phyloP scores from a whole-genome alignment of 352 stramenopile genomes.

The Thraustochytrium sp. region DNA sequence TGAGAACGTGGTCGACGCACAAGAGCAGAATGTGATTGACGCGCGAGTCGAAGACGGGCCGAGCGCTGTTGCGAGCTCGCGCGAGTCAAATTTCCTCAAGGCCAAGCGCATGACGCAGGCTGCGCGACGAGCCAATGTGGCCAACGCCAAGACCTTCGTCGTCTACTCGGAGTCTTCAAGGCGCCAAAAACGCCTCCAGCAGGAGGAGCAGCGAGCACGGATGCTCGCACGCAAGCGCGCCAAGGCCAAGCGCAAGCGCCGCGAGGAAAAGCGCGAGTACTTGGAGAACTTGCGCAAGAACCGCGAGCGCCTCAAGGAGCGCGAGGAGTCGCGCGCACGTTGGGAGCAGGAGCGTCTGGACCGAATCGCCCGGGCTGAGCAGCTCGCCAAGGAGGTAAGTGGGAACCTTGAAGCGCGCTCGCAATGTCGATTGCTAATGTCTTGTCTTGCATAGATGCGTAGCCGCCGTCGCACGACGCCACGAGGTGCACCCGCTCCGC shows the following conservation, averaged over 20 bases:
- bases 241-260: slow-evolving; percentile 11
- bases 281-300: neutral
- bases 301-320: neutral
- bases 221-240: slow-evolving; percentile 5
- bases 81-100: neutral
- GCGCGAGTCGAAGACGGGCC: neutral
- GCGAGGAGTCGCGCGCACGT: neutral
- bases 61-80: neutral
- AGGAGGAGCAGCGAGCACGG: neutral
- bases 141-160: slow-evolving; percentile 11
- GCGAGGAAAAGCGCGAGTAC: neutral
- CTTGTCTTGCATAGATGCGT: too few species aligned
- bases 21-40: neutral
- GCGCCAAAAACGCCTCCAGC: neutral
- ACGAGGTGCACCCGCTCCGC: too few species aligned
- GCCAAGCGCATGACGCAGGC: neutral
- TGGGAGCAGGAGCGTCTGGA: slow-evolving; percentile 24
- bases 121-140: neutral
- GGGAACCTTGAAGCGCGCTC: too few species aligned
- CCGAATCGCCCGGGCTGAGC: neutral
- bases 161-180: slow-evolving; percentile 15
- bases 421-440: neutral
- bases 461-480: too few species aligned
- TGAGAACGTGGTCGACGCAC: too few species aligned
- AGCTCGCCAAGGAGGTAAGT: neutral